Evolutionary conservation across 1,284 basidiomycete genomes (phyloP).

Genomic region (Irpex sp.): DNA sequence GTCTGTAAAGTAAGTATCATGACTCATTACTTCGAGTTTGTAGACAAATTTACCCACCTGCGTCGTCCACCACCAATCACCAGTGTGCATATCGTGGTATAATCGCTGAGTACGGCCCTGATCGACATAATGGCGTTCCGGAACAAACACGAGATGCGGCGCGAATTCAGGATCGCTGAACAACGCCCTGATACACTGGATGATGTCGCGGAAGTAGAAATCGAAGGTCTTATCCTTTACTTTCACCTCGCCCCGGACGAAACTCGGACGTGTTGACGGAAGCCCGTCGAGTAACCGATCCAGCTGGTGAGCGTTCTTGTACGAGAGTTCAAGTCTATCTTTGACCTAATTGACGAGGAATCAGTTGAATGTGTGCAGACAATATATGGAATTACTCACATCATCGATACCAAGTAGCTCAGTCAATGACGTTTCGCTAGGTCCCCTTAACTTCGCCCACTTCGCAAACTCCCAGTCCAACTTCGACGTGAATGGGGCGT

Average conservation of each 20-base stretch:
- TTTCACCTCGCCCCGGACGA: conserved; percentile 17
- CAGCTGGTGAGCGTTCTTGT: conserved; percentile 24
- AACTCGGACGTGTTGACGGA: conserved; percentile 22
- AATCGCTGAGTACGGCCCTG: conserved; percentile 2
- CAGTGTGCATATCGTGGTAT: conserved; percentile 22
- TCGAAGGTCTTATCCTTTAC: conserved; percentile 21
- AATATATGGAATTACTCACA: conserved; percentile 4
- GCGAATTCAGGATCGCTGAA: conserved; percentile 23
- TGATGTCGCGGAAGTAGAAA: conserved; percentile 26
- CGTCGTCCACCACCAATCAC: conserved; percentile 14
- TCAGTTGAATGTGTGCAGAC: neutral
- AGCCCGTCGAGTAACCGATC: conserved; percentile 30
- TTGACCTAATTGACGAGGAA: conserved; percentile 12
- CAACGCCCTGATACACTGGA: conserved; percentile 26
- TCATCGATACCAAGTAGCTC: conserved; percentile 16
- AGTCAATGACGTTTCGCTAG: conserved; percentile 14
- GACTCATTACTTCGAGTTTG: no score
- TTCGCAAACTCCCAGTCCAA: conserved; percentile 17
- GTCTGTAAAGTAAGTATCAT: conserved; percentile 17
- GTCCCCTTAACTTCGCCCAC: conserved; percentile 18
- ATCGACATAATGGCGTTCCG: conserved; percentile 27
- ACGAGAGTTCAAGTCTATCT: conserved; percentile 25
- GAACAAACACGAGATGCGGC: conserved; percentile 16
- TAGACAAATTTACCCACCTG: conserved; percentile 2
- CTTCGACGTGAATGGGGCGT: conserved; percentile 12